Evolutionary conservation across 768 basidiomycete species (phyloP).

Genomic region (Lyophyllum atratum): DNA sequence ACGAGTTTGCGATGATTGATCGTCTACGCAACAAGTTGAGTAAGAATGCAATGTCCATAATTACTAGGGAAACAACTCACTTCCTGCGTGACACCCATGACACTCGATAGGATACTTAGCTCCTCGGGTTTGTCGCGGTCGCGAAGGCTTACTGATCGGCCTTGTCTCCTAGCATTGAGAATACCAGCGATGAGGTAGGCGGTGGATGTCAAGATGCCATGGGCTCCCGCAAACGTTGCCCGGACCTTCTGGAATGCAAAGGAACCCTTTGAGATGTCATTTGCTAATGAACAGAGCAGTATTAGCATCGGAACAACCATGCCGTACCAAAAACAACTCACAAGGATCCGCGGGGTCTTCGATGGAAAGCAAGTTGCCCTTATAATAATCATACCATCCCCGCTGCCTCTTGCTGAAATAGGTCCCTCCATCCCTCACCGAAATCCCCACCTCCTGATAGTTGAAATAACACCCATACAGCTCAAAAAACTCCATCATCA

Average conservation of each 20-base stretch:
- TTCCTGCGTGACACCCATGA: slow-evolving; percentile 85
- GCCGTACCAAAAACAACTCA: slow-evolving; percentile 42
- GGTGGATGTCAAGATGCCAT: slow-evolving; percentile 73
- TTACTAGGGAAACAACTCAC: slow-evolving; percentile 38
- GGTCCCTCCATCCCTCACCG: slow-evolving; percentile 81
- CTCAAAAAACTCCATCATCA: slow-evolving; percentile 97
- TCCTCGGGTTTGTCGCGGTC: slow-evolving; percentile 53
- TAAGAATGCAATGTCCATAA: not conserved
- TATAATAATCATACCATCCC: slow-evolving; percentile 75
- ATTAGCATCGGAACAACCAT: not conserved
- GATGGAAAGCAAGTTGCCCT: slow-evolving; percentile 68
- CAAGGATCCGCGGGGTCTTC: slow-evolving; percentile 92
- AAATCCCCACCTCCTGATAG: slow-evolving; percentile 88
- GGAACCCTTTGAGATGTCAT: slow-evolving; percentile 91
- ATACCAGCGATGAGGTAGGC: slow-evolving; percentile 67
- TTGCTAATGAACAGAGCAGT: slow-evolving; percentile 51
- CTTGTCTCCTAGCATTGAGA: slow-evolving; percentile 55
- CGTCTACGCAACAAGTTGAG: slow-evolving; percentile 44
- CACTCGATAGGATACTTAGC: slow-evolving; percentile 75
- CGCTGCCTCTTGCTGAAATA: slow-evolving; percentile 83
- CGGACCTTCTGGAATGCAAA: slow-evolving; percentile 83
- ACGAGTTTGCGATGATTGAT: slow-evolving; percentile 73
- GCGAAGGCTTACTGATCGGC: slow-evolving; percentile 47
- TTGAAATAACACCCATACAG: slow-evolving; percentile 92
- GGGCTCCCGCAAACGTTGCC: slow-evolving; percentile 81